Evolutionary conservation across 2,329 filamentous ascomycete species (phyloP).

Genomic region (Bipolaris gigantea): DNA sequence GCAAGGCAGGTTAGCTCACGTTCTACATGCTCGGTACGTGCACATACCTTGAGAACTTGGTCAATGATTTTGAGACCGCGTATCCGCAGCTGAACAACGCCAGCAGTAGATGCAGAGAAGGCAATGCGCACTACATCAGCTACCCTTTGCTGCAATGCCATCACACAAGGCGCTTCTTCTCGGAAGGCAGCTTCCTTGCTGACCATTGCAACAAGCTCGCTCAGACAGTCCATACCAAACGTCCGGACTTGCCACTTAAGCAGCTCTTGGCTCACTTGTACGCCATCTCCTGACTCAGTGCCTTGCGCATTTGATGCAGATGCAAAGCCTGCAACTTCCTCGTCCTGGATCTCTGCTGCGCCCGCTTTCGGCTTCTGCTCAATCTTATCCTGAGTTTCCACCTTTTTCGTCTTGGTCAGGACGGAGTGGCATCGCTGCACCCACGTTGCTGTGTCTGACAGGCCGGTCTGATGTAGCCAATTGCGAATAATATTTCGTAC

Average conservation of each 20-base stretch:
- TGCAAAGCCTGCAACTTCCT: slow-evolving; percentile 95
- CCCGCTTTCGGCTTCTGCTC: slow-evolving; percentile 53
- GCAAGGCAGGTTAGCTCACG: neutral
- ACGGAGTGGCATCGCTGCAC: slow-evolving; percentile 85
- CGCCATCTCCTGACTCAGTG: slow-evolving; percentile 46
- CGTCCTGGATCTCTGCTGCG: slow-evolving; percentile 83
- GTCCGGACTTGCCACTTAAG: slow-evolving; percentile 94
- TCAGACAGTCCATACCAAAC: slow-evolving; percentile 88
- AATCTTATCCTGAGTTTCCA: slow-evolving; percentile 58
- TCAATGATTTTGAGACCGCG: slow-evolving; percentile 94
- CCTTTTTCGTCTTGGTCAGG: slow-evolving; percentile 80
- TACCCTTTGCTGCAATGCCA: slow-evolving; percentile 77
- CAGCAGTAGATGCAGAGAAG: slow-evolving; percentile 94
- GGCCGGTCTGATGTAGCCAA: slow-evolving; percentile 89
- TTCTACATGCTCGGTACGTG: neutral
- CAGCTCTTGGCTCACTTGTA: slow-evolving; percentile 70
- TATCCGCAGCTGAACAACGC: slow-evolving; percentile 84
- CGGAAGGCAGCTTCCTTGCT: slow-evolving; percentile 77
- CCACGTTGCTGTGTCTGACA: slow-evolving; percentile 81
- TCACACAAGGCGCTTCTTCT: slow-evolving; percentile 75
- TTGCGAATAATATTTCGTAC: slow-evolving; percentile 87
- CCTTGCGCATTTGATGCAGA: slow-evolving; percentile 64
- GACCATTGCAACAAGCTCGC: slow-evolving; percentile 77
- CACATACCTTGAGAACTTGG: slow-evolving; percentile 71
- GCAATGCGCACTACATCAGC: slow-evolving; percentile 95